Evolutionary conservation across 2,329 filamentous ascomycete genomes (phyloP), one percentile per base, ranked within the genome.

Genomic region (Monilinia fructicola): DNA sequence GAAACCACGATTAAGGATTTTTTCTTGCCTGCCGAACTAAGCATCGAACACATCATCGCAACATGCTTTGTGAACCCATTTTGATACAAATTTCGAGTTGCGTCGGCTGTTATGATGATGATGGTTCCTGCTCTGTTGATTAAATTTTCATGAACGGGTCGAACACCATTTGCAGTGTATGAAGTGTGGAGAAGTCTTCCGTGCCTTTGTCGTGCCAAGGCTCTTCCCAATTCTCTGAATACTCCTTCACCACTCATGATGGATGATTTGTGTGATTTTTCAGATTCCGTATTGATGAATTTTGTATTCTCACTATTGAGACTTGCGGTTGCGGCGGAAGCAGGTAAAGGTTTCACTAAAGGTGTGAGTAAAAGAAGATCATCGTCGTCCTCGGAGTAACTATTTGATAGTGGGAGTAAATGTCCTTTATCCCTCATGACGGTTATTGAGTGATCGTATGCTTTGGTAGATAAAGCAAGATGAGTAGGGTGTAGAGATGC

Each of bases 61-160:
- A 97, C 91, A 71, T 98, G 94, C 76, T 97, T 98, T 2, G 94
- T 94, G 76, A 98, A 98, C 0, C 93, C 93, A 61, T 92, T 88
- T 77, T 98, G 94, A 75, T 97, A 98, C 18, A 96, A 80, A 75
- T 98, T 97, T 52, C 93, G 85, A 75, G 97, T 97, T 0, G 93
- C 93, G 78, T 98, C 94, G 12, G 94, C 94, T 0, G 94, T 97
- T 42, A 97, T 85, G 61, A 97, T 89, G 26, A 98, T 90, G 69
- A 97, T 92, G 4, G 91, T 92, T 62, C 90, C 92, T 14, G 93
- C 93, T 72, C 93, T 85, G 71, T 93, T 91, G 76, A 97, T 96
- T 23, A 97, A 82, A 69, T 94, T 95, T 74, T 98, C 94, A 76
- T 98, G 94, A 0, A 97, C 91, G 77, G 93, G 93, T 48, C 93